These are phyloP conservation scores for Macrolepiota dolichaula DNA, from an alignment of 768 basidiomycete species.

Conservation along the genomic window DNA sequence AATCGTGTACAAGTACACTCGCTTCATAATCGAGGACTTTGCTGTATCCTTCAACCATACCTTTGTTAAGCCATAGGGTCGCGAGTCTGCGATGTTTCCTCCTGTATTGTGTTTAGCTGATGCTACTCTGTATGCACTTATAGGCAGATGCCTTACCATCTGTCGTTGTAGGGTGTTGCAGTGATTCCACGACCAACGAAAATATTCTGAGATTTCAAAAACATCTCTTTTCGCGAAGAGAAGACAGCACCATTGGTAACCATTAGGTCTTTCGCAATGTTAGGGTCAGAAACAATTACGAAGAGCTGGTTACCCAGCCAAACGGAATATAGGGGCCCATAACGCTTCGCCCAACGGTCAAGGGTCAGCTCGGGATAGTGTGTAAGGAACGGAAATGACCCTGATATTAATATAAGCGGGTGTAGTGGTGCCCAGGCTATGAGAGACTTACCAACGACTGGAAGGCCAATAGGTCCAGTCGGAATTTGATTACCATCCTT, in stretches of 20 bases:
- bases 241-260: slow-evolving; percentile 43
- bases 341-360: slow-evolving; percentile 38
- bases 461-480: slow-evolving; percentile 12
- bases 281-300: slow-evolving; percentile 40
- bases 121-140: neutral
- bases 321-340: slow-evolving; percentile 41
- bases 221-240: slow-evolving; percentile 41
- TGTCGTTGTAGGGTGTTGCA: slow-evolving; percentile 38
- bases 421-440: neutral
- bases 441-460: neutral
- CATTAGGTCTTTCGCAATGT: slow-evolving; percentile 40
- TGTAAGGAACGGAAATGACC: slow-evolving; percentile 36
- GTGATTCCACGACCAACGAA: slow-evolving; percentile 42
- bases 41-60: slow-evolving; percentile 33
- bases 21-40: slow-evolving; percentile 37
- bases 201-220: slow-evolving; percentile 42
- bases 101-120: slow-evolving; percentile 18
- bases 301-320: slow-evolving; percentile 46
- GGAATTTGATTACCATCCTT: slow-evolving; percentile 11
- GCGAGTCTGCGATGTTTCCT: slow-evolving; percentile 41
- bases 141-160: slow-evolving; percentile 24
- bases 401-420: slow-evolving; percentile 11
- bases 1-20: slow-evolving; percentile 30
- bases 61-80: slow-evolving; percentile 25
- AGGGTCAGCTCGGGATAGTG: slow-evolving; percentile 40